Evolutionary conservation across 192 early-diverging fungal genomes (phyloP), one percentile per base, ranked within the genome.

Genomic region (Podila horticola): DNA sequence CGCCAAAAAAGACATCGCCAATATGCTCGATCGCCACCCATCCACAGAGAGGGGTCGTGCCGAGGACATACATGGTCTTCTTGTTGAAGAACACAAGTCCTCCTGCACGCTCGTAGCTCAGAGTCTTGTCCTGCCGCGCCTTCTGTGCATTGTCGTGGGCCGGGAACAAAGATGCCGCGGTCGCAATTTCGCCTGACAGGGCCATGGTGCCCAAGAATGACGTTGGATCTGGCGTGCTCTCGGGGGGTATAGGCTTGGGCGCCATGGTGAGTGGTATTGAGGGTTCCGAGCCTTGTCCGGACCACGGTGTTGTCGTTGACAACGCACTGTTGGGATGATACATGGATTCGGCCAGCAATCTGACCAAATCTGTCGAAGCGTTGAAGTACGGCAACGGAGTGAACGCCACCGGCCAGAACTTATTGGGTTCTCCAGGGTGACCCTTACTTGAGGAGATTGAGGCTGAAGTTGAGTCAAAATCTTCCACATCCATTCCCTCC

Each of bases 61-160:
- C 89, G 17, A 84, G 55, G 0, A 82, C 87, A 58, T 90, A 90
- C 62, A 88, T 85, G 4, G 89, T 83, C 58, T 82, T 69, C 38
- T 82, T 75, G 66, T 88, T 87, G 74, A 87, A 90, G 30, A 90
- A 86, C 9, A 90, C 69, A 9, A 88, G 63, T 11, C 89, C 89
- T 65, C 87, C 89, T 2, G 85, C 74, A 4, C 71, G 67, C 59
- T 83, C 77, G 45, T 62, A 58, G 6, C 59, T 9, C 17, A 81
- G 66, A 9, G 76, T 69, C 38, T 65, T 60, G 45, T 73, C 71
- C 58, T 81, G 77, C 15, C 77, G 71, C 19, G n/a, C 15, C 57
- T 61, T 73, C 31, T 81, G 77, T 5, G 62, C 52, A 0, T 36
- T 66, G 45, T 81, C 77, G 49, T 81, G 77, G 2, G 77, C 77